Evolutionary conservation across 164 flowering plant species (phyloP), one percentile per base, ranked within the genome.

Genomic region (Euptelea pleiosperma): DNA sequence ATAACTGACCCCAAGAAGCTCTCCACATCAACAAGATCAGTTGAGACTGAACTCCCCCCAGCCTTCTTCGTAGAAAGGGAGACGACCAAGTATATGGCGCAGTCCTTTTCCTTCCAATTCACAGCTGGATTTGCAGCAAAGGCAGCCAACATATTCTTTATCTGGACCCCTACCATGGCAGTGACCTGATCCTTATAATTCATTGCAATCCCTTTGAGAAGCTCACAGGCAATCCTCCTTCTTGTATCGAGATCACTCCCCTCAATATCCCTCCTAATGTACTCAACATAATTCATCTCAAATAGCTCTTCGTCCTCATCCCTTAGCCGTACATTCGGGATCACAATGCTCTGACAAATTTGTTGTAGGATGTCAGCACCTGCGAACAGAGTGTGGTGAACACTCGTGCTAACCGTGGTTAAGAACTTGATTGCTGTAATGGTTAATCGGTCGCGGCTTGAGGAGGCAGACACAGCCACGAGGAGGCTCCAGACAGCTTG

Each of bases 241-340:
- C 97, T 79, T 0, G 99, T 90, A 63, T 90, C 98, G 43, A 84
- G 67, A 75, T 90, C 97, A 70, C 97, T 93, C 31, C 97, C 98
- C 62, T 90, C 97, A 76, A 88, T 88, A 59, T 90, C 97, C 60
- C 97, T 83, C 70, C 95, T 73, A 55, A 88, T 77, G 45, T 85
- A 93, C 77, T 90, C 99, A 18, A 90, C 80, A 74, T 80, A 82
- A 58, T 93, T 88, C 85, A 88, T 81, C 62, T 88, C 97, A 68
- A 93, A 90, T 0, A 90, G 78, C 74, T 90, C 97, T 69, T 90
- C 97, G 50, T 90, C 99, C 68, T 90, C 99, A 33, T 90, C 96
- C 66, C 97, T 77, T 47, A 90, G 55, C 64, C 78, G 68, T 35
- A 90, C 91, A 75, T 93, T 90, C 0, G 97, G 97, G 42, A 93